phyloP scores from a whole-genome alignment of 2,329 filamentous ascomycete genomes.

The Neonectria hederae region DNA sequence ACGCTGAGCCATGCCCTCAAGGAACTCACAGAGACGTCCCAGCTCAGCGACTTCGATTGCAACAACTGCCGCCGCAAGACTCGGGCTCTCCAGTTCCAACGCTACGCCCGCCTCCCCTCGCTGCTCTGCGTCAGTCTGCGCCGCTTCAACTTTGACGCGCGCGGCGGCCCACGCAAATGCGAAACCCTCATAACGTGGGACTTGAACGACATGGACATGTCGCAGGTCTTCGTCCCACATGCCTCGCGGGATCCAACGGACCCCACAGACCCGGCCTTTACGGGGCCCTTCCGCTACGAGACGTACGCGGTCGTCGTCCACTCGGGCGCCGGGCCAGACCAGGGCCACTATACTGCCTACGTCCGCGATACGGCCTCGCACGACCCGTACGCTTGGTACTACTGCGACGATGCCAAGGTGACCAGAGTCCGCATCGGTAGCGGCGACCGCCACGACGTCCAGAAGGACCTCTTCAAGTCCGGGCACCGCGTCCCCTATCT shows the following conservation, averaged over 20 bases:
- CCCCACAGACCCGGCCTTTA: slow-evolving; percentile 52
- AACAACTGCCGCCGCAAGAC: slow-evolving; percentile 76
- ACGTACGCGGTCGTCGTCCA: slow-evolving; percentile 88
- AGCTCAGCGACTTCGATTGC: slow-evolving; percentile 77
- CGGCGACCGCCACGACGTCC: slow-evolving; percentile 46
- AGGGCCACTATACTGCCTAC: slow-evolving; percentile 83
- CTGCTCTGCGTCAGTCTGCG: slow-evolving; percentile 83
- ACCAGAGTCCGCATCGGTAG: slow-evolving; percentile 54
- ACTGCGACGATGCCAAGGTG: slow-evolving; percentile 58
- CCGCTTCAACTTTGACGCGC: slow-evolving; percentile 55
- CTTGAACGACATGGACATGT: slow-evolving; percentile 71
- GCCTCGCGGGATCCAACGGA: slow-evolving; percentile 46
- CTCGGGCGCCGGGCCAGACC: slow-evolving; percentile 70
- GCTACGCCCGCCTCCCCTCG: slow-evolving; percentile 80
- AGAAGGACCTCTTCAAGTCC: slow-evolving; percentile 52
- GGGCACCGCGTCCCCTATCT: slow-evolving; percentile 57
- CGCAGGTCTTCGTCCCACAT: slow-evolving; percentile 53
- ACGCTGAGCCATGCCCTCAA: slow-evolving; percentile 70
- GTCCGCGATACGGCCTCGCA: slow-evolving; percentile 65
- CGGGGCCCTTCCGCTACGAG: slow-evolving; percentile 77
- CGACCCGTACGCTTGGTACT: slow-evolving; percentile 58
- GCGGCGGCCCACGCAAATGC: slow-evolving; percentile 66
- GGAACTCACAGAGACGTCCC: slow-evolving; percentile 65
- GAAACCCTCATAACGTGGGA: slow-evolving; percentile 80
- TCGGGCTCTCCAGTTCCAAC: slow-evolving; percentile 75